These are phyloP conservation scores for Xylaria sp. DNA, from an alignment of 2,329 filamentous ascomycete genomes.

Conservation along the genomic window DNA sequence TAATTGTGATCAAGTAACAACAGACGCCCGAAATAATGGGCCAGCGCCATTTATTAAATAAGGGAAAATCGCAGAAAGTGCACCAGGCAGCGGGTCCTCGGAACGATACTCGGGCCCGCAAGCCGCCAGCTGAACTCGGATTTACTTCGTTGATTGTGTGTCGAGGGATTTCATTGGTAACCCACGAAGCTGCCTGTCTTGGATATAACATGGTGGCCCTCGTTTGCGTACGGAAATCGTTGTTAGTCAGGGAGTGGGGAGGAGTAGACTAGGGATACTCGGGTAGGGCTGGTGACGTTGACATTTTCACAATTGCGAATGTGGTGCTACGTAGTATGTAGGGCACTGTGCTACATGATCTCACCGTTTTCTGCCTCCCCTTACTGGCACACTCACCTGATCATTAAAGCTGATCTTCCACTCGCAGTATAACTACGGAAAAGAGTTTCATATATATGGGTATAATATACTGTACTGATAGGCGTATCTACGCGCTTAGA, in stretches of 20 bases:
- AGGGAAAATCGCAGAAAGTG: neutral
- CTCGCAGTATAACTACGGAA: neutral
- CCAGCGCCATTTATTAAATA: slow-evolving; percentile 8
- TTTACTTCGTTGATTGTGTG: neutral
- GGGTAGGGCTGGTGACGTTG: slow-evolving; percentile 1
- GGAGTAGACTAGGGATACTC: neutral
- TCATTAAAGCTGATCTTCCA: neutral
- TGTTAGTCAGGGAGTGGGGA: neutral
- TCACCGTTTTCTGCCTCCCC: neutral
- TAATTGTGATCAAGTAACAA: neutral
- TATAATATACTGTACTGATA: neutral
- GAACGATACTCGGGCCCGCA: slow-evolving; percentile 16
- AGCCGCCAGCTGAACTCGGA: neutral
- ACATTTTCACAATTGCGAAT: neutral
- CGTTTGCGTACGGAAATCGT: neutral
- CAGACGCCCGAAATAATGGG: neutral
- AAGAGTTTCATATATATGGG: neutral
- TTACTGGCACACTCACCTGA: neutral
- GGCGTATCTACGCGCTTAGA: neutral
- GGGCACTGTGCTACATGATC: neutral
- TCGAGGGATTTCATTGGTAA: neutral
- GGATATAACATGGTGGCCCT: neutral
- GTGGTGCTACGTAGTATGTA: neutral
- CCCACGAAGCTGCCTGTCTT: neutral
- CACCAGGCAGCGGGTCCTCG: slow-evolving; percentile 8